phyloP scores from a whole-genome alignment of 768 basidiomycete genomes.

The Kwoniella pini region DNA sequence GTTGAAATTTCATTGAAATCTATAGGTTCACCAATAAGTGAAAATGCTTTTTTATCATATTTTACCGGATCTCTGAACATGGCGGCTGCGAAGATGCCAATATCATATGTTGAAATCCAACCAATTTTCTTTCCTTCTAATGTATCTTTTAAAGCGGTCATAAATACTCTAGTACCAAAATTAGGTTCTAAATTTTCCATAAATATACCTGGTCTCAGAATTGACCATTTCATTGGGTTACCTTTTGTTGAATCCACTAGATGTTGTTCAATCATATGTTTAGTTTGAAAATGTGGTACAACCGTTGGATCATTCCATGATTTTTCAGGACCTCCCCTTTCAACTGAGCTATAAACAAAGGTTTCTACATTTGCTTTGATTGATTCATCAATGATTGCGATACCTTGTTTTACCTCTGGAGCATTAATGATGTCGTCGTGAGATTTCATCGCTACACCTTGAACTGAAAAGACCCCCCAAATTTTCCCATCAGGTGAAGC shows the following conservation, averaged over 20 bases:
- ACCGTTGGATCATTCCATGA: conserved; percentile 15
- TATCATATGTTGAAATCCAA: conserved; percentile 11
- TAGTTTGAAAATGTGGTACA: conserved; percentile 17
- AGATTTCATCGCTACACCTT: not conserved
- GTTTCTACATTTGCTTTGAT: not conserved
- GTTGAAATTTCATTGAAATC: conserved; percentile 1
- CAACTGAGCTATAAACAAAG: conserved; percentile 19
- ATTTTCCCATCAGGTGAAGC: conserved; percentile 7
- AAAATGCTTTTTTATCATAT: conserved; percentile 10
- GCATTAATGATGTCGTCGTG: not conserved
- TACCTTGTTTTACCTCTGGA: conserved; percentile 14
- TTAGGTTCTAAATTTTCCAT: conserved; percentile 6
- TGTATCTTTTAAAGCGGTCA: conserved; percentile 11
- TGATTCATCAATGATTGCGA: conserved; percentile 7
- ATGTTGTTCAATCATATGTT: conserved; percentile 14
- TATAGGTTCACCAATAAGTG: conserved; percentile 8
- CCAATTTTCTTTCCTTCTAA: not conserved
- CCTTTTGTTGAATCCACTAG: not conserved
- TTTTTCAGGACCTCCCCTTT: conserved; percentile 12
- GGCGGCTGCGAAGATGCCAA: conserved; percentile 10
- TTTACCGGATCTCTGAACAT: not conserved
- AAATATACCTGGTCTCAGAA: conserved; percentile 7
- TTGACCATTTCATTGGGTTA: conserved; percentile 1
- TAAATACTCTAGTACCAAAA: not conserved
- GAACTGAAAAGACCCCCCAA: conserved; percentile 20